Conservation (phyloP, 1,139 yeast species). For the Taphrina deformans region DNA sequence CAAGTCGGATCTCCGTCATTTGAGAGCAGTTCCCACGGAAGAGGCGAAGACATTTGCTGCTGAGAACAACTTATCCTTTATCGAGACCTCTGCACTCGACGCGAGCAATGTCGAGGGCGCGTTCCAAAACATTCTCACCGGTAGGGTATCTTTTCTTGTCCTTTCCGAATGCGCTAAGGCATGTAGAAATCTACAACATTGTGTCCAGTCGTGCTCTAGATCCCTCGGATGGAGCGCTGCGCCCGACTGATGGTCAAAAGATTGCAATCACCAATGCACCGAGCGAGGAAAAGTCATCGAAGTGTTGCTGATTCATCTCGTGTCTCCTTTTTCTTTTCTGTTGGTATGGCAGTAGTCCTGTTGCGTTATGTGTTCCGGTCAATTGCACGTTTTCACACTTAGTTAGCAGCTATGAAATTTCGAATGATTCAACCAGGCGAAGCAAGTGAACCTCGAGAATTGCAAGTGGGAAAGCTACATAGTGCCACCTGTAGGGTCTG, state of each 20-base stretch:
- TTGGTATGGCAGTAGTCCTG: neutral
- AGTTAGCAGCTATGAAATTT: neutral
- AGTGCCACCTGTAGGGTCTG: no score
- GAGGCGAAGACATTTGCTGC: conserved; percentile 94
- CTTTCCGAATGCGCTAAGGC: no score
- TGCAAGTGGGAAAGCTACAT: no score
- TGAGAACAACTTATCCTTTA: conserved; percentile 86
- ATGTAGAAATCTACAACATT: conserved; percentile 90
- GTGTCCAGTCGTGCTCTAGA: conserved; percentile 84
- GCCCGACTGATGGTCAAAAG: conserved; percentile 77
- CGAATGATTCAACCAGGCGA: no score
- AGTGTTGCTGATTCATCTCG: conserved; percentile 36
- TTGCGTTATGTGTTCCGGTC: neutral
- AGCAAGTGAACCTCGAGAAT: no score
- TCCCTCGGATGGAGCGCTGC: conserved; percentile 55
- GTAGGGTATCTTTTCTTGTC: conserved; percentile 2
- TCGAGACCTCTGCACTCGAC: conserved; percentile 96
- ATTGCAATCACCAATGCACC: conserved; percentile 93
- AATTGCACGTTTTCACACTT: neutral
- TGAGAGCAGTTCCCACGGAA: conserved; percentile 96
- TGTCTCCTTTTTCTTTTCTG: neutral
- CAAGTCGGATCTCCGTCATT: conserved; percentile 91
- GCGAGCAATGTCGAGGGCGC: conserved; percentile 94
- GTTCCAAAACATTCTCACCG: conserved; percentile 68
- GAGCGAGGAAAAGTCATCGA: conserved; percentile 55